These are phyloP conservation scores for Eucalyptus erythrocorys DNA, from an alignment of 345 rosid species.

Conservation along the genomic window DNA sequence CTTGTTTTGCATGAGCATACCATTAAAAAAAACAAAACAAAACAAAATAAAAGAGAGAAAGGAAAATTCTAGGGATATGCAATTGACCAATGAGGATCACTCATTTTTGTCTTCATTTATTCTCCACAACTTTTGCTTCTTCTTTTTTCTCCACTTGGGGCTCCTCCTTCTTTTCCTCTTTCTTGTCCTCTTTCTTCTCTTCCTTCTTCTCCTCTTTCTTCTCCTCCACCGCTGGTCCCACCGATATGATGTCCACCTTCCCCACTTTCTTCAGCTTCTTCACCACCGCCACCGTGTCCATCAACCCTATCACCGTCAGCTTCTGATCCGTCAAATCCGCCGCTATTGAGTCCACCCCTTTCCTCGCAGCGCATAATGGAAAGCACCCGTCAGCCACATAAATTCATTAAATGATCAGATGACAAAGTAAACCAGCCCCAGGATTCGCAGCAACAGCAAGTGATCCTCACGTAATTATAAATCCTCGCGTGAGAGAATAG, in stretches of 20 bases:
- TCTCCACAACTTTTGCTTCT: background rate
- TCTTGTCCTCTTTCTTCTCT: background rate
- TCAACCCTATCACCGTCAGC: constrained; percentile 9
- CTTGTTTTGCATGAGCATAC: background rate
- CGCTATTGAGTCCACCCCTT: constrained; percentile 8
- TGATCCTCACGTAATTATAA: background rate
- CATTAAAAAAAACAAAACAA: background rate
- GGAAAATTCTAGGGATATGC: background rate
- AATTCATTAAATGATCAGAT: background rate
- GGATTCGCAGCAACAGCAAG: background rate
- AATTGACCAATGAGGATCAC: background rate
- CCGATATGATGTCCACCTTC: constrained; percentile 4
- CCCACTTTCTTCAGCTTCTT: constrained; percentile 17
- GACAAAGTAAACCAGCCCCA: background rate
- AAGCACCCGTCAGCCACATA: background rate
- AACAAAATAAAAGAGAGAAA: background rate
- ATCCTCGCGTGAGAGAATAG: background rate
- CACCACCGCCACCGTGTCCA: constrained; percentile 15
- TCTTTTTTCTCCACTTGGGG: background rate
- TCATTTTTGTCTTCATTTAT: background rate
- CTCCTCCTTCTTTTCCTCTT: background rate
- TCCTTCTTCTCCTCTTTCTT: constrained; percentile 1
- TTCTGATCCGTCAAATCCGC: constrained; percentile 12
- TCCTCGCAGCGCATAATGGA: background rate
- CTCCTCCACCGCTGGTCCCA: constrained; percentile 13